These are phyloP conservation scores for Xanthoconium stramineum DNA, from an alignment of 768 basidiomycete genomes.

Conservation along the genomic window DNA sequence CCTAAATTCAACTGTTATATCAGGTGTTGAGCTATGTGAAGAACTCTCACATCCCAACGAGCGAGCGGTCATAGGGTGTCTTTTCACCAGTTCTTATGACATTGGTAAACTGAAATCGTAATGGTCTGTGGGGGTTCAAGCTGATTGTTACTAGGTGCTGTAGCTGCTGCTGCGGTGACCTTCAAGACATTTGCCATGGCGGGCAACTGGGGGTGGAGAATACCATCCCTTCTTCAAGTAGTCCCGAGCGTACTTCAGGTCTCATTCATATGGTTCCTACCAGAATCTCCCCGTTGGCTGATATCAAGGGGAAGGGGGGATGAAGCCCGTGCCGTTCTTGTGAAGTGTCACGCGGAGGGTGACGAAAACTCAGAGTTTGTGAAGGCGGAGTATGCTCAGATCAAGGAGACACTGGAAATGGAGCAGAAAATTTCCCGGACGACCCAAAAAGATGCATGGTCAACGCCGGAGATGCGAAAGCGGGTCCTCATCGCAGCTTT, in stretches of 20 bases:
- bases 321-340: constrained; percentile 47
- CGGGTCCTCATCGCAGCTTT: constrained; percentile 11
- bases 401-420: constrained; percentile 48
- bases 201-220: constrained; percentile 66
- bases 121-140: too few relatives aligned
- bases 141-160: constrained; percentile 10
- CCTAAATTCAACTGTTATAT: neutral
- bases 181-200: constrained; percentile 61
- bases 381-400: constrained; percentile 55
- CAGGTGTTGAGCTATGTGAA: neutral
- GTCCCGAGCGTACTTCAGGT: constrained; percentile 53
- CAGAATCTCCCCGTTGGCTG: constrained; percentile 67
- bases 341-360: constrained; percentile 61
- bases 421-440: constrained; percentile 2
- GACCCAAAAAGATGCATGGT: neutral
- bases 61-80: constrained; percentile 11
- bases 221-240: constrained; percentile 57
- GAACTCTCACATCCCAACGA: constrained; percentile 25
- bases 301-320: constrained; percentile 51
- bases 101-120: constrained; percentile 5
- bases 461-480: constrained; percentile 14
- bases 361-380: constrained; percentile 50
- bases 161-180: constrained; percentile 48
- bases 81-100: constrained; percentile 10
- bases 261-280: constrained; percentile 53